phyloP scores from a whole-genome alignment of 2,329 filamentous ascomycete genomes.

The Cladobotryum protrusum region DNA sequence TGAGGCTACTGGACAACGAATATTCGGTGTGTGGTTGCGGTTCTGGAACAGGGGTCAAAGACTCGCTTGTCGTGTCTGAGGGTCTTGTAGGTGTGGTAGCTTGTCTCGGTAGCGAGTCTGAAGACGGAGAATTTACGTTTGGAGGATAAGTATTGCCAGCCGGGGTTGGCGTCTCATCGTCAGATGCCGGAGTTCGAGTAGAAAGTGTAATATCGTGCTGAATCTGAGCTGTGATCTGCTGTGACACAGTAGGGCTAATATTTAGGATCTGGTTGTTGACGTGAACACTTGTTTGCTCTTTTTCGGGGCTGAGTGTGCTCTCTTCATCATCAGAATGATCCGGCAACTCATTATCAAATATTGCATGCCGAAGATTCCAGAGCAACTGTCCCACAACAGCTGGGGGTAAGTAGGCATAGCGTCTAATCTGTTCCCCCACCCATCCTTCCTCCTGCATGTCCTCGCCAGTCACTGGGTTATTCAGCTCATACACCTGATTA shows the following conservation, averaged over 20 bases:
- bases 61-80: conserved; percentile 33
- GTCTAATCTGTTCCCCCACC: conserved; percentile 43
- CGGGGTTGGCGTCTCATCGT: conserved; percentile 11
- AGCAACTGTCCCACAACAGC: conserved; percentile 52
- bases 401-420: conserved; percentile 49
- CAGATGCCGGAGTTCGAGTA: conserved; percentile 27
- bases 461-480: conserved; percentile 48
- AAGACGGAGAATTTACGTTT: conserved; percentile 16
- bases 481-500: conserved; percentile 53
- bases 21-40: background rate
- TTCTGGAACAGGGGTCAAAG: conserved; percentile 29
- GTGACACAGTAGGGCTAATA: conserved; percentile 36
- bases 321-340: too few relatives aligned
- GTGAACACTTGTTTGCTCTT: conserved; percentile 12
- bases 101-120: conserved; percentile 4
- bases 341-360: conserved; percentile 26
- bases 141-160: conserved; percentile 12
- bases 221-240: conserved; percentile 48
- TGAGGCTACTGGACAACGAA: conserved; percentile 17
- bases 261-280: conserved; percentile 9
- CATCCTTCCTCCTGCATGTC: conserved; percentile 51
- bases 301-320: conserved; percentile 16
- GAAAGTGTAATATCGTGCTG: conserved; percentile 39
- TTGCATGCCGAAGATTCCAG: conserved; percentile 50
- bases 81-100: conserved; percentile 14